Evolutionary conservation across 495 filamentous ascomycete species (phyloP), one percentile per base, ranked within the genome.

Genomic region (Glonium stellatum): DNA sequence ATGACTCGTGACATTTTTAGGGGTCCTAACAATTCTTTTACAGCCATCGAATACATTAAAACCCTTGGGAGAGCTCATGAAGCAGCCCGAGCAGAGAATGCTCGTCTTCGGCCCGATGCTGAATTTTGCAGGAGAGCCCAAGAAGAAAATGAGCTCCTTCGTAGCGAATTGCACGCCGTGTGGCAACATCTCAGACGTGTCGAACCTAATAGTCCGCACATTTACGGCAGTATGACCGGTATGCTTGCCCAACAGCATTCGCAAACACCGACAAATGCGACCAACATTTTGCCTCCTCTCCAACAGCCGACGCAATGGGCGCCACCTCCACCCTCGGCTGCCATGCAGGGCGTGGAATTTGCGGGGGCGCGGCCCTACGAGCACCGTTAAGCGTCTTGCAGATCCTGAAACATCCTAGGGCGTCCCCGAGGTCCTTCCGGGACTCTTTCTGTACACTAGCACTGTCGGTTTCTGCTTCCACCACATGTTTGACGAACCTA

Each of bases 41-140:
- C 54, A 70, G 67, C 67, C 2, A 70, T 70, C 49, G 67, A 70
- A 27, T 61, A 70, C 57, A 68, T 70, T 53, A 63, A 64, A 35
- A 55, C 18, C 50, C 44, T 70, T 11, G 56, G 49, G 8, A 42
- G 54, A 34, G 37, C 58, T 19, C 57, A 67, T 35, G 59, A 62
- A 13, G 41, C 47, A 19, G 39, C 55, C 10, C 61, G 65, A 2
- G 37, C 37, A n/a, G 67, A 69, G 31, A 58, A 55, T 50, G 56
- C 58, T 5, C 58, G 61, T 21, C 55, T 69, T 23, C 67, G 64
- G 5, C 57, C 54, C 0, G 63, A 69, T 12, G 61, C 65, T 31
- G 67, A 69, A 21, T 64, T 34, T 21, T 54, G 47, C 41, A 54
- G 67, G 49, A 47, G 59, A 19, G 48, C 55, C 31, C 60, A 64